Evolutionary conservation across 805 yeast species (phyloP).

Genomic region (Candida golubevii): DNA sequence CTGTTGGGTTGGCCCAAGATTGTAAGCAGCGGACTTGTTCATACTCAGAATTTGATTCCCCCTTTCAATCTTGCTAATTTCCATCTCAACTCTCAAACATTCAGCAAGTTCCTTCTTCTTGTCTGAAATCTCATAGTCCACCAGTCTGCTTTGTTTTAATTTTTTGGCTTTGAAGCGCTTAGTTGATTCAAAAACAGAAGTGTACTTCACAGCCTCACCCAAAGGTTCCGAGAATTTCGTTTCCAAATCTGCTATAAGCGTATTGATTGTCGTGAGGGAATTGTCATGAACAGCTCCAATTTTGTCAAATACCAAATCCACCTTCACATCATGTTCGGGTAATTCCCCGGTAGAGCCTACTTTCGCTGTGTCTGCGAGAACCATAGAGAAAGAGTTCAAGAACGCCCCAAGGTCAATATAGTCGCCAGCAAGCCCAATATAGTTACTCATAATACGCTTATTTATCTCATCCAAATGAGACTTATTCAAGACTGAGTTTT

Average conservation of each 20-base stretch:
- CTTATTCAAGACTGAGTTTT: constrained; percentile 11
- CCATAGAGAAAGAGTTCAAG: constrained; percentile 51
- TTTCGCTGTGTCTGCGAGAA: constrained; percentile 31
- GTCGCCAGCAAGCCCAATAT: constrained; percentile 57
- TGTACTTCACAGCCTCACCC: constrained; percentile 66
- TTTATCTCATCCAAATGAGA: constrained; percentile 55
- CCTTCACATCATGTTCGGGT: constrained; percentile 24
- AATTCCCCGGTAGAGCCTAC: constrained; percentile 17
- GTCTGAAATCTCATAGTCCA: constrained; percentile 31
- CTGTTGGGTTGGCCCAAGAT: constrained; percentile 4
- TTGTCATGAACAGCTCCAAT: constrained; percentile 85
- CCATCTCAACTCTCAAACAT: constrained; percentile 28
- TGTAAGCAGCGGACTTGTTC: constrained; percentile 20
- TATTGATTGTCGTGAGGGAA: constrained; percentile 48
- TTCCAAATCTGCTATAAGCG: constrained; percentile 49
- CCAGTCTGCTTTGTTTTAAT: constrained; percentile 27
- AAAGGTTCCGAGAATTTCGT: constrained; percentile 63
- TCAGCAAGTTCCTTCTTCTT: constrained; percentile 31
- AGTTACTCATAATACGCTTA: constrained; percentile 50
- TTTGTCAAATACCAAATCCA: constrained; percentile 53
- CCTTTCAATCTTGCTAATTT: constrained; percentile 24
- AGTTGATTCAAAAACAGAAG: constrained; percentile 53
- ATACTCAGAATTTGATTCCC: constrained; percentile 21
- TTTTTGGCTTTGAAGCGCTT: constrained; percentile 51
- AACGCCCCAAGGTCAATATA: constrained; percentile 69